phyloP scores from a whole-genome alignment of 2,329 filamentous ascomycete genomes.

The Paraconiothyrium sp. region DNA sequence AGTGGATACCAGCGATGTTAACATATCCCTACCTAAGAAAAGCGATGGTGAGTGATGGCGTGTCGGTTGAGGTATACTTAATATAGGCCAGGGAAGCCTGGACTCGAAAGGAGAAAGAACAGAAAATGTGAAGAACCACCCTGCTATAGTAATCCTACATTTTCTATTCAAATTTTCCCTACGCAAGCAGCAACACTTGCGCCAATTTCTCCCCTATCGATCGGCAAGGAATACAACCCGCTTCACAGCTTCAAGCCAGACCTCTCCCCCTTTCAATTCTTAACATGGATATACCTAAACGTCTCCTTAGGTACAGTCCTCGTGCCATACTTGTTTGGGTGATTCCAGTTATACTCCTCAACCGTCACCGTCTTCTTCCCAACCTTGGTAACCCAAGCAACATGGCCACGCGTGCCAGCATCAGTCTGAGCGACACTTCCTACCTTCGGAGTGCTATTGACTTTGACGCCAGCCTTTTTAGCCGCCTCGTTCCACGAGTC shows the following conservation, averaged over 20 bases:
- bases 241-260: background rate
- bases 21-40: too few species aligned
- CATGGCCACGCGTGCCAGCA: background rate
- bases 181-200: too few species aligned
- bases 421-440: background rate
- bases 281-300: conserved; percentile 2
- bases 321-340: background rate
- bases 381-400: background rate
- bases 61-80: too few species aligned
- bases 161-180: too few species aligned
- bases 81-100: too few species aligned
- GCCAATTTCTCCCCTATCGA: too few species aligned
- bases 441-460: background rate
- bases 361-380: conserved; percentile 4
- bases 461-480: background rate
- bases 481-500: background rate
- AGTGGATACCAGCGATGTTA: too few species aligned
- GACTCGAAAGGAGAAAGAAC: too few species aligned
- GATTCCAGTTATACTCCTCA: background rate
- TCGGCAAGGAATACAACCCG: background rate
- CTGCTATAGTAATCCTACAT: too few species aligned
- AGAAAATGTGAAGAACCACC: too few species aligned
- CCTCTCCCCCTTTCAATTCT: background rate
- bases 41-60: too few species aligned
- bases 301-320: background rate